phyloP scores from a whole-genome alignment of 163 green algal species.

The Prototheca cutis region DNA sequence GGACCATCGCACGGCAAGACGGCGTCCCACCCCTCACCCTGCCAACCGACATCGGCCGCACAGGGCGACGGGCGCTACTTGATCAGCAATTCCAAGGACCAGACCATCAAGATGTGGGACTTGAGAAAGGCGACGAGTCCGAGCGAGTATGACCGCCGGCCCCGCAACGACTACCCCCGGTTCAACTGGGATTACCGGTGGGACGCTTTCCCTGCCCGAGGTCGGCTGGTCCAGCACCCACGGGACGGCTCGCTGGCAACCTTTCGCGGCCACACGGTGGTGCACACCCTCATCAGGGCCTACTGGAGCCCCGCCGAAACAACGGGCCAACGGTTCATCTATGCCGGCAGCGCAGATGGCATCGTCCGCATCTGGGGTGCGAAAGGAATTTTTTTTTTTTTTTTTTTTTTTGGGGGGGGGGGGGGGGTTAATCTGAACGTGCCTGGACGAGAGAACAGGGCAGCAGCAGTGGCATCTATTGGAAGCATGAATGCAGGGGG shows the following conservation, averaged over 20 bases:
- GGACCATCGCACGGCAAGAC: too few relatives aligned
- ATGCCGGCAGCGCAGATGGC: slow-evolving; percentile 60
- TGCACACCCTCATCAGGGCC: slow-evolving; percentile 79
- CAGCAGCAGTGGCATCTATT: neutral
- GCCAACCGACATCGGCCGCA: too few relatives aligned
- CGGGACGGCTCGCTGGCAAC: slow-evolving; percentile 68
- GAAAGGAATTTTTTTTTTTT: too few relatives aligned
- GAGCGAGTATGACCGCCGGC: neutral
- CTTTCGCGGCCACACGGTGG: slow-evolving; percentile 59
- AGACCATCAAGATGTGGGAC: slow-evolving; percentile 89
- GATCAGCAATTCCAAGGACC: slow-evolving; percentile 89
- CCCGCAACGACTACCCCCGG: slow-evolving; percentile 4
- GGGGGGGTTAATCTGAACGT: neutral
- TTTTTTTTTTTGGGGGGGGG: too few relatives aligned
- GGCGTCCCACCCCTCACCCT: too few relatives aligned
- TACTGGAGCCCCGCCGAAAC: slow-evolving; percentile 75
- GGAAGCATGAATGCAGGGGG: neutral
- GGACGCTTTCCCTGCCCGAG: slow-evolving; percentile 20
- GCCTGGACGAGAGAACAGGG: neutral
- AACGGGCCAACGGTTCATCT: slow-evolving; percentile 74
- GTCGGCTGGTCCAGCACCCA: slow-evolving; percentile 55
- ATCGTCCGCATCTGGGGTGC: slow-evolving; percentile 56
- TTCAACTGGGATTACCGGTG: slow-evolving; percentile 34
- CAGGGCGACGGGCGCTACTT: slow-evolving; percentile 61
- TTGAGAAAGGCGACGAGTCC: slow-evolving; percentile 14